These are phyloP conservation scores for Alternaria dauci DNA, from an alignment of 2,329 filamentous ascomycete species.

Conservation along the genomic window DNA sequence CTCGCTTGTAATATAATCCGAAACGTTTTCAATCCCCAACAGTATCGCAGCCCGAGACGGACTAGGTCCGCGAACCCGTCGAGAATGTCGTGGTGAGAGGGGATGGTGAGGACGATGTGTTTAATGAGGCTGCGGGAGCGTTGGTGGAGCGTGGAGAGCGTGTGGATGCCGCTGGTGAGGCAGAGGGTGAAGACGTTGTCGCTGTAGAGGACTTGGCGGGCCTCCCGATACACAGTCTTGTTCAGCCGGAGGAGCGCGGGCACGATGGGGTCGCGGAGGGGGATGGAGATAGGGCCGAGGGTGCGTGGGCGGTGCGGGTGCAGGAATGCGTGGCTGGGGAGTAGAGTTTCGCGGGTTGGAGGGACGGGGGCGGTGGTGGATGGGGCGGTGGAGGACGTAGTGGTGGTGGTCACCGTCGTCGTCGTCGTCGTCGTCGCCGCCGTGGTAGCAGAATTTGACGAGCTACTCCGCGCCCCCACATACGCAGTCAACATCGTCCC, in stretches of 20 bases:
- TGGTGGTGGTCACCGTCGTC: too few species aligned
- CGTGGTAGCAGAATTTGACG: too few species aligned
- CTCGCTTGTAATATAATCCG: constrained; percentile 50
- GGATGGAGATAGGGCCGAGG: background rate
- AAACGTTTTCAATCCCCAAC: constrained; percentile 55
- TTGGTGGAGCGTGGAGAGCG: constrained; percentile 53
- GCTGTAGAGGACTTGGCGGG: constrained; percentile 42
- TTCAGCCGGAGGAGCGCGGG: constrained; percentile 52
- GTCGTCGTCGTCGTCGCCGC: too few species aligned
- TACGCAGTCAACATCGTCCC: too few species aligned
- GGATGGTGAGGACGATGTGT: constrained; percentile 55
- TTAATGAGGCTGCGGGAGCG: constrained; percentile 55
- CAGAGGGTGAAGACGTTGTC: constrained; percentile 49
- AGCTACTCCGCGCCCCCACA: too few species aligned
- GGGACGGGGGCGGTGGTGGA: too few species aligned
- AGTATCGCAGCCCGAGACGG: constrained; percentile 56
- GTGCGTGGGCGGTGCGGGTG: background rate
- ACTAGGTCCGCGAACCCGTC: constrained; percentile 58
- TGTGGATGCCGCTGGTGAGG: constrained; percentile 49
- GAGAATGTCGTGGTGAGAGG: constrained; percentile 57
- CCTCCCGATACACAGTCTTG: constrained; percentile 50
- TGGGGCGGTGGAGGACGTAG: too few species aligned
- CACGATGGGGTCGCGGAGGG: constrained; percentile 46
- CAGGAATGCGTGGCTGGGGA: too few species aligned
- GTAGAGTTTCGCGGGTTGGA: too few species aligned